These are phyloP conservation scores for Copromyces sp. DNA, from an alignment of 495 filamentous ascomycete species.

Conservation along the genomic window DNA sequence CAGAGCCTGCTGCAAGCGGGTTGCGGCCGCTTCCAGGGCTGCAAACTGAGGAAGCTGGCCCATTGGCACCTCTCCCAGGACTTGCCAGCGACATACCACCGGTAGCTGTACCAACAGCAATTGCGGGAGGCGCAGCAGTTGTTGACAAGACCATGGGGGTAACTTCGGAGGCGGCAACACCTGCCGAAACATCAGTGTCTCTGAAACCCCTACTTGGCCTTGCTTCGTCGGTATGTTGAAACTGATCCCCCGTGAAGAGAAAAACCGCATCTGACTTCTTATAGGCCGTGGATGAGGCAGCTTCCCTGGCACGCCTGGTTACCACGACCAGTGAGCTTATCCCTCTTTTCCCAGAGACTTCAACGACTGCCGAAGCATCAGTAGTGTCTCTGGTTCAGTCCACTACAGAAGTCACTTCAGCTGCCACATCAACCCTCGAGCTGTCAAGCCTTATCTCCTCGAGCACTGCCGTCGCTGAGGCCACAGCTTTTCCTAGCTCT, in stretches of 20 bases:
- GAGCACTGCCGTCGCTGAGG: not conserved
- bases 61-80: conserved; percentile 13
- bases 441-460: not conserved
- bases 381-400: not conserved
- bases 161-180: conserved; percentile 2
- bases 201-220: conserved; percentile 7
- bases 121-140: not conserved
- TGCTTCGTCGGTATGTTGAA: conserved; percentile 9
- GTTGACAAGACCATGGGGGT: not conserved
- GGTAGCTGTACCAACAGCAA: not conserved
- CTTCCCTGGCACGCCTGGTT: not conserved
- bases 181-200: not conserved
- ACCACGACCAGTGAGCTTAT: not conserved
- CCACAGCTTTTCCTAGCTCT: not conserved
- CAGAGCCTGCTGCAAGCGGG: conserved; percentile 4
- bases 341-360: not conserved
- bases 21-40: conserved; percentile 16
- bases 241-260: not conserved
- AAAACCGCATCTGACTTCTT: not conserved
- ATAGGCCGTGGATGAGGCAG: not conserved
- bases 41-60: conserved; percentile 4
- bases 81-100: conserved; percentile 6
- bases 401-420: not conserved
- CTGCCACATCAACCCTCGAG: not conserved
- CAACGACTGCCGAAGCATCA: not conserved